Percentiles rank a stretch among this genome's conserved stretches.
Evolutionary conservation across 192 early-diverging fungal species (phyloP).

Genomic region (Coemansia sp.): DNA sequence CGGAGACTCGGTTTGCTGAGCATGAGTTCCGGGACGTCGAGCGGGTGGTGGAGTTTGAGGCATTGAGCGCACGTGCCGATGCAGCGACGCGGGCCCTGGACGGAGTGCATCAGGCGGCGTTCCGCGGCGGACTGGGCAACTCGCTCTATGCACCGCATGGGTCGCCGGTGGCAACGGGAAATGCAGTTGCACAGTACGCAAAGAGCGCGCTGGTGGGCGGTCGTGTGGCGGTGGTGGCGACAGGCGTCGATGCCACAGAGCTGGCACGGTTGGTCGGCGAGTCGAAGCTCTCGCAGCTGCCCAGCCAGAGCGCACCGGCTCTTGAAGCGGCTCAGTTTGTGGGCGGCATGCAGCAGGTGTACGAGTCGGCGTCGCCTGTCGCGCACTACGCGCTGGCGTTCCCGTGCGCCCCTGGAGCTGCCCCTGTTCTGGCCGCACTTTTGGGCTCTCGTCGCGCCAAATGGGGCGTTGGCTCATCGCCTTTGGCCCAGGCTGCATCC

Average conservation of each 20-base stretch:
- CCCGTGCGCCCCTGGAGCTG: conserved; percentile 68
- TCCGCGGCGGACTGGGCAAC: conserved; percentile 94
- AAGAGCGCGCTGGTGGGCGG: conserved; percentile 65
- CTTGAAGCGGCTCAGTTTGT: conserved; percentile 59
- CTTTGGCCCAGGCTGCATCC: conserved; percentile 65
- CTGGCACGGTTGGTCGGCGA: conserved; percentile 67
- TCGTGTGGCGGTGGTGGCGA: conserved; percentile 82
- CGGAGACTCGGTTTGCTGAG: conserved; percentile 75
- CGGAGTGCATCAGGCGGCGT: conserved; percentile 84
- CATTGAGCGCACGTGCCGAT: conserved; percentile 61
- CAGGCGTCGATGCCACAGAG: conserved; percentile 74
- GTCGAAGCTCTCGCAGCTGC: conserved; percentile 51
- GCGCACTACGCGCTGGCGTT: conserved; percentile 84
- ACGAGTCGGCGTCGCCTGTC: conserved; percentile 55
- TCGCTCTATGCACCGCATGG: conserved; percentile 79
- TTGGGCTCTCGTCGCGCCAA: conserved; percentile 64
- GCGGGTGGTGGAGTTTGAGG: conserved; percentile 64
- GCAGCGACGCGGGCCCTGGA: conserved; percentile 71
- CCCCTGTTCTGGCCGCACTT: conserved; percentile 62
- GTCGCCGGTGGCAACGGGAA: conserved; percentile 61
- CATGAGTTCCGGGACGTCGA: conserved; percentile 84
- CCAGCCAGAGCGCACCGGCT: conserved; percentile 23
- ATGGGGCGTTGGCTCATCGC: conserved; percentile 62
- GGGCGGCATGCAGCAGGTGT: conserved; percentile 83
- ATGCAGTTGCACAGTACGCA: conserved; percentile 75